Conservation (phyloP, 2,329 filamentous ascomycete species). For the Lasiodiplodia citricola region DNA sequence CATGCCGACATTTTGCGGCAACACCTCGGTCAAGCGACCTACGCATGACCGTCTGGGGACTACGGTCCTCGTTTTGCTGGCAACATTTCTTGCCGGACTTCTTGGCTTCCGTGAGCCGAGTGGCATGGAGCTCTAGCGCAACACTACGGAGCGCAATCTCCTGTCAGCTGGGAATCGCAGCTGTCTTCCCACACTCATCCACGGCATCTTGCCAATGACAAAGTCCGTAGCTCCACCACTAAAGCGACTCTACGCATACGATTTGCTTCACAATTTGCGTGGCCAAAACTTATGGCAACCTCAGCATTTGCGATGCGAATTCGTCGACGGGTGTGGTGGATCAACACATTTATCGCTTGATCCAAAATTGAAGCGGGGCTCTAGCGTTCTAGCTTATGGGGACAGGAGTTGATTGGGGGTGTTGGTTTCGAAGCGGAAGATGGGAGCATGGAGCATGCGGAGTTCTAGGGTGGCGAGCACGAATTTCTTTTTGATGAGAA, state of each 20-base stretch:
- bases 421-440: neutral
- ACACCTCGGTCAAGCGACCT: neutral
- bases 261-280: neutral
- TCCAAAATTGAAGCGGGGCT: neutral
- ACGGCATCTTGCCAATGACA: neutral
- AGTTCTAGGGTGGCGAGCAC: neutral
- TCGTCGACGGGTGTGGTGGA: neutral
- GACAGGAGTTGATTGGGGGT: neutral
- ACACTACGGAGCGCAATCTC: neutral
- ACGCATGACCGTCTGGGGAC: neutral
- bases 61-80: neutral
- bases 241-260: neutral
- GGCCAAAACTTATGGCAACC: neutral
- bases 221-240: neutral
- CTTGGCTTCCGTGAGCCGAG: neutral
- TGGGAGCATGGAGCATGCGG: neutral
- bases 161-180: neutral
- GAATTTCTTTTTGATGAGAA: neutral
- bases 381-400: neutral
- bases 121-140: neutral
- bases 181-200: neutral
- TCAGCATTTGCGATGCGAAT: neutral
- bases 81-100: neutral
- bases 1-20: neutral
- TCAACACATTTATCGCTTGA: neutral